Percentiles rank a stretch among this genome's conserved stretches.
Evolutionary conservation across 129 eudicot species (phyloP).

Genomic region (Flaveria linearis): DNA sequence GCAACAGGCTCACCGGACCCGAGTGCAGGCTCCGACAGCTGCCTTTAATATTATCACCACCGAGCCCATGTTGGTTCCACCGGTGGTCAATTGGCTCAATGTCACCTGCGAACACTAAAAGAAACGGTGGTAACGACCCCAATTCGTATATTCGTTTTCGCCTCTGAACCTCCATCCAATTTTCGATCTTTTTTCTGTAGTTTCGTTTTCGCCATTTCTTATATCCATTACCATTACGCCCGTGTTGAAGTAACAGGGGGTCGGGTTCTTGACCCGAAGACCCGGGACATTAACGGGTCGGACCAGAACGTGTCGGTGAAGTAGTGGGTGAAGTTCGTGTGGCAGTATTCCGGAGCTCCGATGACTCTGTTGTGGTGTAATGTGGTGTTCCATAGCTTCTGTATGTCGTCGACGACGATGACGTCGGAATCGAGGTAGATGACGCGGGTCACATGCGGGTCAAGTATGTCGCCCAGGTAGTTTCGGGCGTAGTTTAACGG

Average conservation of each 20-base stretch:
- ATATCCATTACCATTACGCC: slow-evolving; percentile 98
- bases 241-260: slow-evolving; percentile 83
- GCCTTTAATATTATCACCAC: slow-evolving; percentile 90
- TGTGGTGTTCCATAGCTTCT: slow-evolving; percentile 67
- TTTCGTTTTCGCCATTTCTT: slow-evolving; percentile 62
- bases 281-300: slow-evolving; percentile 54
- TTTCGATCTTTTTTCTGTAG: slow-evolving; percentile 56
- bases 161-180: slow-evolving; percentile 89
- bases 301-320: slow-evolving; percentile 85
- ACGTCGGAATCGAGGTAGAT: slow-evolving; percentile 86
- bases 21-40: slow-evolving; percentile 77
- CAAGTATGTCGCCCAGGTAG: slow-evolving; percentile 81
- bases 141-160: slow-evolving; percentile 69
- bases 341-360: slow-evolving; percentile 97
- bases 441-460: slow-evolving; percentile 79
- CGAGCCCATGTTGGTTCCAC: slow-evolving; percentile 96
- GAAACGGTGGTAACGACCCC: slow-evolving; percentile 85
- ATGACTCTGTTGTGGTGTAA: slow-evolving; percentile 47
- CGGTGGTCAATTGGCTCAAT: slow-evolving; percentile 79
- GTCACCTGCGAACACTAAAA: slow-evolving; percentile 70
- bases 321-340: slow-evolving; percentile 76
- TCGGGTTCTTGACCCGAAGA: slow-evolving; percentile 38
- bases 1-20: slow-evolving; percentile 91
- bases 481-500: slow-evolving; percentile 95
- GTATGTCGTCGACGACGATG: slow-evolving; percentile 71